phyloP scores from a whole-genome alignment of 2,329 filamentous ascomycete genomes.

The Fusarium staphyleae region DNA sequence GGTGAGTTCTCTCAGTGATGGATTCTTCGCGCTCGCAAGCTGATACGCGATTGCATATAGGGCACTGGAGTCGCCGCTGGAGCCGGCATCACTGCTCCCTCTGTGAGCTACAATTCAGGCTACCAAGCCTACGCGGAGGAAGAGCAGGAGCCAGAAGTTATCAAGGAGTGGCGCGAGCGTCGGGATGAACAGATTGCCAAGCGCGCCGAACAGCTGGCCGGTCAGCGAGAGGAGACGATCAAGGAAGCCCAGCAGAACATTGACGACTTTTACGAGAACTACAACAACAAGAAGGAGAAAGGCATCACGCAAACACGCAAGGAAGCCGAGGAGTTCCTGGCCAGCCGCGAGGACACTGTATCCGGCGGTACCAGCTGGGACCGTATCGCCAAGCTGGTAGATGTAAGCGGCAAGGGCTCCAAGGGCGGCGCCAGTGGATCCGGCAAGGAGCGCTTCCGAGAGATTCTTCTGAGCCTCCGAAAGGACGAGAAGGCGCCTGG shows the following conservation, averaged over 20 bases:
- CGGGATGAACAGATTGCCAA: conserved; percentile 83
- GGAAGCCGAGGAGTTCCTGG: conserved; percentile 93
- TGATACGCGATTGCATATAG: conserved; percentile 33
- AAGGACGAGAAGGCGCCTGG: conserved; percentile 90
- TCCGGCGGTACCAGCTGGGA: conserved; percentile 98
- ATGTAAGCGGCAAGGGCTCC: conserved; percentile 90
- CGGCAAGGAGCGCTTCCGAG: conserved; percentile 95
- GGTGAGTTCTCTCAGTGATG: conserved; percentile 39
- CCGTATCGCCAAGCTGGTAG: conserved; percentile 96
- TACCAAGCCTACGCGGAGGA: conserved; percentile 65
- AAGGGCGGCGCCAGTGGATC: conserved; percentile 88
- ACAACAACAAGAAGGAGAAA: conserved; percentile 98
- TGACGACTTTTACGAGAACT: conserved; percentile 99
- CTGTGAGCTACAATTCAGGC: conserved; percentile 68
- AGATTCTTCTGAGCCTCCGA: conserved; percentile 83
- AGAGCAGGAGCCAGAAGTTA: conserved; percentile 87
- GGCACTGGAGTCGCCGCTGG: conserved; percentile 43
- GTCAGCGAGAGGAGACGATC: conserved; percentile 84
- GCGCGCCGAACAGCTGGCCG: conserved; percentile 81
- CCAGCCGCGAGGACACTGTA: conserved; percentile 87
- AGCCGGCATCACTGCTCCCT: conserved; percentile 73
- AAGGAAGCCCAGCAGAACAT: conserved; percentile 92
- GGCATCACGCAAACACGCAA: conserved; percentile 83
- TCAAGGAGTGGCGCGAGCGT: conserved; percentile 90
- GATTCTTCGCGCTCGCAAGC: not conserved